These are phyloP conservation scores for Priceomyces fermenticarens DNA, from an alignment of 805 yeast genomes.

Conservation along the genomic window DNA sequence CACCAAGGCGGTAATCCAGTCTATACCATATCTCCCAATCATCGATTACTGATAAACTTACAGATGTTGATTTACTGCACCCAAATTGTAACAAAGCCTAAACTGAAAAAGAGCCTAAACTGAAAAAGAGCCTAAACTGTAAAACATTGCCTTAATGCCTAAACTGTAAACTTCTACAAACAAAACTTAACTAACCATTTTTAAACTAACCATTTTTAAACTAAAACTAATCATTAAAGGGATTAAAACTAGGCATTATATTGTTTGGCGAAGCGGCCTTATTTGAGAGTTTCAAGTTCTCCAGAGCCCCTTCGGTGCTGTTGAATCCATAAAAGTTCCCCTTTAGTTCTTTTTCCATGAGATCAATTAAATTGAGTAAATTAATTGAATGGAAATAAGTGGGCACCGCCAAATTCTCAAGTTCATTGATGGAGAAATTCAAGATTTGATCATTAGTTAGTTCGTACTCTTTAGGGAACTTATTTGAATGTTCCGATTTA, in stretches of 20 bases:
- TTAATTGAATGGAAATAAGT: slow-evolving; percentile 53
- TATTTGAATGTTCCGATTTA: slow-evolving; percentile 1
- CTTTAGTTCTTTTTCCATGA: slow-evolving; percentile 40
- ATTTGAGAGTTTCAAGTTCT: slow-evolving; percentile 1
- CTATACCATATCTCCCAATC: slow-evolving; percentile 12
- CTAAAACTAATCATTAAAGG: slow-evolving; percentile 17
- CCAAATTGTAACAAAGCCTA: too few species aligned
- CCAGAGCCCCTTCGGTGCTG: slow-evolving; percentile 3
- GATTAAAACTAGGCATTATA: slow-evolving; percentile 23
- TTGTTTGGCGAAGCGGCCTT: slow-evolving; percentile 5
- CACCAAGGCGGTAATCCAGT: slow-evolving; percentile 27
- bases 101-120: too few species aligned
- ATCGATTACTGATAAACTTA: too few species aligned
- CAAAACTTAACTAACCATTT: too few species aligned
- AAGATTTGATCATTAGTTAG: slow-evolving; percentile 37
- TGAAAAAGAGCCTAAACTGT: too few species aligned
- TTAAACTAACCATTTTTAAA: too few species aligned
- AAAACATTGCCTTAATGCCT: too few species aligned
- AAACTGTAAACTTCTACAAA: too few species aligned
- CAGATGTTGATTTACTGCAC: too few species aligned
- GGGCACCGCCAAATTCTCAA: slow-evolving; percentile 39
- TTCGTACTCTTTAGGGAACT: slow-evolving; percentile 37
- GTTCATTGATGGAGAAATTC: slow-evolving; percentile 43
- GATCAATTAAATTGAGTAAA: slow-evolving; percentile 43
- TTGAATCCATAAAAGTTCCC: slow-evolving; percentile 44